Conservation (phyloP, 352 stramenopile species). For the Globisporangium iwayamae region DNA sequence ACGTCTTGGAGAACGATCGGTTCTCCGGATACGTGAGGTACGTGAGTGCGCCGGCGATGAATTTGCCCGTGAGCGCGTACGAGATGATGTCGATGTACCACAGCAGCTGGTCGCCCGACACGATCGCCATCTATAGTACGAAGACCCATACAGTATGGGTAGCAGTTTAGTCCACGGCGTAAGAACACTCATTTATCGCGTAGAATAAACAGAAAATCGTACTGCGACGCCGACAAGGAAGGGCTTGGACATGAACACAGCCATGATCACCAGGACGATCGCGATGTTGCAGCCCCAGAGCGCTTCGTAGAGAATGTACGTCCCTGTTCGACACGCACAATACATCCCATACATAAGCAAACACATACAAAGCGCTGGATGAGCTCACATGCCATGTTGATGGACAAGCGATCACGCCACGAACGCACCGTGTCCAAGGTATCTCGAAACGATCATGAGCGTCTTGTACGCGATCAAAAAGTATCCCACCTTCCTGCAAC, state of each 20-base stretch:
- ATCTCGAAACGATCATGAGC: constrained; percentile 50
- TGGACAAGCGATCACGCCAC: not conserved
- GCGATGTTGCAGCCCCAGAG: constrained; percentile 83
- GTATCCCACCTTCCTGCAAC: constrained; percentile 36
- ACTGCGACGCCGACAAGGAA: constrained; percentile 79
- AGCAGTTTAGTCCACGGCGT: no score
- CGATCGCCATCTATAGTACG: constrained; percentile 73
- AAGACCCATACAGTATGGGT: not conserved
- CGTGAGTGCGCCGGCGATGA: constrained; percentile 86
- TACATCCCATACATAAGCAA: not conserved
- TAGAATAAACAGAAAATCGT: constrained; percentile 11
- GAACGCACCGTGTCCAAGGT: constrained; percentile 51
- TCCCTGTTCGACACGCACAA: constrained; percentile 24
- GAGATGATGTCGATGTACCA: constrained; percentile 89
- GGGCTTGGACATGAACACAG: constrained; percentile 69
- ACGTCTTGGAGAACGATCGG: constrained; percentile 73
- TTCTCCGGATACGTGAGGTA: constrained; percentile 88
- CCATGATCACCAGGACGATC: constrained; percentile 61
- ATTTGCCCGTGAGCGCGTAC: constrained; percentile 76
- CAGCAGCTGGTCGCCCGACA: constrained; percentile 91
- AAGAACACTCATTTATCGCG: not conserved
- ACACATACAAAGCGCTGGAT: not conserved
- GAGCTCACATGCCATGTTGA: not conserved
- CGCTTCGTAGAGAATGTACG: constrained; percentile 77
- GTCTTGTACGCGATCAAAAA: constrained; percentile 52